These are phyloP conservation scores for Chlorella sorokiniana DNA, from an alignment of 139 green algal genomes.

Conservation along the genomic window DNA sequence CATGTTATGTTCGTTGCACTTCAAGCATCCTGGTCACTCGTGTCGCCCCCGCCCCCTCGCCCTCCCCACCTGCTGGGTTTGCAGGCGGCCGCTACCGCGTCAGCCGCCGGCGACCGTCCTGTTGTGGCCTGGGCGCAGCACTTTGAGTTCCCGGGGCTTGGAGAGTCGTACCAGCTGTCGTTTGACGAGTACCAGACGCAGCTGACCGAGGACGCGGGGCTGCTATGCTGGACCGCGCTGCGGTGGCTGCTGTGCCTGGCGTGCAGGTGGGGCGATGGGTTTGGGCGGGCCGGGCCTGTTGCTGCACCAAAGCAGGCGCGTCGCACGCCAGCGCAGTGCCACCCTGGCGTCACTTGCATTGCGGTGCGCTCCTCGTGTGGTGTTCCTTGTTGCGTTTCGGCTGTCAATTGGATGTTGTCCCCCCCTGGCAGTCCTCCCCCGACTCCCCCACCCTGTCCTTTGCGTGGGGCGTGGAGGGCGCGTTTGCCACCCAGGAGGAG, in stretches of 20 bases:
- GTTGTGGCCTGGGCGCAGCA: slow-evolving; percentile 44
- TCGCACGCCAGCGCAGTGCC: too few relatives aligned
- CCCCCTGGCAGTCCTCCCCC: neutral
- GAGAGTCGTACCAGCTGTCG: slow-evolving; percentile 35
- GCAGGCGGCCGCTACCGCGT: neutral
- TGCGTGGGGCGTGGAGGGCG: slow-evolving; percentile 30
- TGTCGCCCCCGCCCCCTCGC: neutral
- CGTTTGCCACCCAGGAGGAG: slow-evolving; percentile 35
- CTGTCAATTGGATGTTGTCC: neutral
- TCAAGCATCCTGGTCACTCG: too few relatives aligned
- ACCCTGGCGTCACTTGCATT: too few relatives aligned
- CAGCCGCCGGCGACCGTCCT: neutral
- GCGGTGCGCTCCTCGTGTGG: too few relatives aligned
- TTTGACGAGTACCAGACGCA: slow-evolving; percentile 41
- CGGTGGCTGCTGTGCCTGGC: slow-evolving; percentile 1
- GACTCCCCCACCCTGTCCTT: slow-evolving; percentile 40
- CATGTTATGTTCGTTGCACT: too few relatives aligned
- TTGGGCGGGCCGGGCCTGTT: neutral
- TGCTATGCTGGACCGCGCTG: slow-evolving; percentile 33
- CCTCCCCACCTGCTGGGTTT: neutral
- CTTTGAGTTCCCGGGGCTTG: slow-evolving; percentile 12
- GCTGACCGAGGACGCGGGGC: slow-evolving; percentile 56
- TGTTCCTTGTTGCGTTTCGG: too few relatives aligned
- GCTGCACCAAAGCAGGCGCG: too few relatives aligned
- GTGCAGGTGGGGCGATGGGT: neutral